phyloP scores from a whole-genome alignment of 2,329 filamentous ascomycete genomes.

The Didymella segeticola region DNA sequence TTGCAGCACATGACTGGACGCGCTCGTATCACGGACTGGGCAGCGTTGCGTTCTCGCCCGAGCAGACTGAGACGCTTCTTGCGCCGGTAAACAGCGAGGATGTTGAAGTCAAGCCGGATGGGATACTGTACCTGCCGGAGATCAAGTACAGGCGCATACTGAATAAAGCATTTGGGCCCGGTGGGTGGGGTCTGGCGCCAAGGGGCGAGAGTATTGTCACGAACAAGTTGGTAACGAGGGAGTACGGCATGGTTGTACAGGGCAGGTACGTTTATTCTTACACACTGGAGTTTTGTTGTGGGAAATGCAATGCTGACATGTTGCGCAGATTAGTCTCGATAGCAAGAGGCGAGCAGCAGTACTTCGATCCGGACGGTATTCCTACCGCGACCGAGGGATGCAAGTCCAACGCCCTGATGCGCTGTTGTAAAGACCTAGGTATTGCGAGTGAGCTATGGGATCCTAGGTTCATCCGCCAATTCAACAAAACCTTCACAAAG shows the following conservation, averaged over 20 bases:
- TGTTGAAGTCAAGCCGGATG: constrained; percentile 97
- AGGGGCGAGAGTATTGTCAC: constrained; percentile 84
- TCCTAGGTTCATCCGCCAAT: constrained; percentile 84
- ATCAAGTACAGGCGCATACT: constrained; percentile 96
- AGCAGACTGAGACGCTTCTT: constrained; percentile 72
- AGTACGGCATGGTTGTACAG: constrained; percentile 89
- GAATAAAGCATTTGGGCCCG: constrained; percentile 90
- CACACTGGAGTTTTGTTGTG: neutral
- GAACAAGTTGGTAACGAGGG: constrained; percentile 80
- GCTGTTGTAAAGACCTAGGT: constrained; percentile 97
- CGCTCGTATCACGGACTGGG: constrained; percentile 83
- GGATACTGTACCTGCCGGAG: constrained; percentile 94
- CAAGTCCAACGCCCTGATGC: constrained; percentile 97
- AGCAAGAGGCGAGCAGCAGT: constrained; percentile 91
- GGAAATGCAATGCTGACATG: neutral
- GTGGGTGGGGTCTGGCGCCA: constrained; percentile 93
- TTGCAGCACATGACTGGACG: constrained; percentile 76
- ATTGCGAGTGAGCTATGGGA: constrained; percentile 97
- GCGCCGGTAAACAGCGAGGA: constrained; percentile 73
- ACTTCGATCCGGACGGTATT: constrained; percentile 88
- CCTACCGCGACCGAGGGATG: constrained; percentile 95
- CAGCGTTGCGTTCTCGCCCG: constrained; percentile 71
- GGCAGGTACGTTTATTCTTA: constrained; percentile 69
- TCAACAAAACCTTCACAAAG: constrained; percentile 74
- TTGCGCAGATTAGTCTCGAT: constrained; percentile 79